Evolutionary conservation across 345 rosid species (phyloP).

Genomic region (Turnera subulata): DNA sequence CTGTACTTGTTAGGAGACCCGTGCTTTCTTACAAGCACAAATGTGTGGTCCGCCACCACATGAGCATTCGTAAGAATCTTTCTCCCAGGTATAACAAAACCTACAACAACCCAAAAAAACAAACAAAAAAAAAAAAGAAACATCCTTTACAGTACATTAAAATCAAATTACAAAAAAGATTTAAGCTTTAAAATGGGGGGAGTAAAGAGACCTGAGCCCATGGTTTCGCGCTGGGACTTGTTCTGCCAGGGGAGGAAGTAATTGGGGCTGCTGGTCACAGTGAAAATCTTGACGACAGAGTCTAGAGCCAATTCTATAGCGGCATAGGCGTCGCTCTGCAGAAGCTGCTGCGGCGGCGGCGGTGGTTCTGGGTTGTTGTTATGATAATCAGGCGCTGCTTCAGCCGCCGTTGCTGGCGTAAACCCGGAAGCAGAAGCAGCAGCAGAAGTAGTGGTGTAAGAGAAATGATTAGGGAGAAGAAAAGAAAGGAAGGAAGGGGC

Average conservation of each 20-base stretch:
- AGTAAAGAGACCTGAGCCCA: conserved; percentile 56
- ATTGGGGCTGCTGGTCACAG: conserved; percentile 51
- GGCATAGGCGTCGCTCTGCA: conserved; percentile 26
- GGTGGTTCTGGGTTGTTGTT: background rate
- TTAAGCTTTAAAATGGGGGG: too few relatives aligned
- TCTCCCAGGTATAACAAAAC: conserved; percentile 60
- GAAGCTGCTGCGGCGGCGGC: background rate
- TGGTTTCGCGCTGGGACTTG: conserved; percentile 67
- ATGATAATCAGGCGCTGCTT: background rate
- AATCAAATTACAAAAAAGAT: background rate
- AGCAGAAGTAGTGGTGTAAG: background rate
- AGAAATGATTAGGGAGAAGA: background rate
- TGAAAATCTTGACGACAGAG: conserved; percentile 68
- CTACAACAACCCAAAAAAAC: conserved; percentile 17
- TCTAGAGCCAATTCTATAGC: conserved; percentile 50
- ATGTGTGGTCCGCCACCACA: conserved; percentile 80
- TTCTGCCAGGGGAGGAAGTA: conserved; percentile 73
- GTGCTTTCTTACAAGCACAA: conserved; percentile 80
- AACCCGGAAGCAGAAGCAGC: background rate
- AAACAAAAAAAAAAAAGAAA: background rate
- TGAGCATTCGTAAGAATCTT: conserved; percentile 83
- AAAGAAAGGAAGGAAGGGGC: too few relatives aligned
- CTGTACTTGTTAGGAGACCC: conserved; percentile 68
- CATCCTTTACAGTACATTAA: background rate
- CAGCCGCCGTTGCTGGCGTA: background rate